Base-by-base conservation (phyloP, 352 stramenopile species). In the Phytophthora pluvialis region DNA sequence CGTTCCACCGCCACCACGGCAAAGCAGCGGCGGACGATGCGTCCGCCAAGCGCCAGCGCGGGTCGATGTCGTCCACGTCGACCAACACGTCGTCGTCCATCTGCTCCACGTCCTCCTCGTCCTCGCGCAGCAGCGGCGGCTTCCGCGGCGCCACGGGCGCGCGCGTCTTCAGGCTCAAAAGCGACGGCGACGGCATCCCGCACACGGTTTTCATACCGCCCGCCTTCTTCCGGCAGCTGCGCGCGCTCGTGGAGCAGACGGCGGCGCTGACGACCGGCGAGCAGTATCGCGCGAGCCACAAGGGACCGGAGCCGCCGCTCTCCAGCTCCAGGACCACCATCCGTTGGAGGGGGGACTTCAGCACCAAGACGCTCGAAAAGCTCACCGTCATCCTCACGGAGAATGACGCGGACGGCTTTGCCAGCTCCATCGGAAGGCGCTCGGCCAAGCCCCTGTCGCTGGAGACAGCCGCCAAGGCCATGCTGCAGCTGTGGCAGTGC, bases 401-500 rank as follows among this genome's bases (percentile, higher is more conserved):
- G 38, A 70, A 78, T 40, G 73, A 81, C 21, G 25, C 18, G 7
- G 69, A 81, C 50, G 58, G 61, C 6, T 72, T 77, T 45, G 45
- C 60, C 6, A 73, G 55, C 16, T 40, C 68, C 10, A 55, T 78
- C 16, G 56, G 69, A 16, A 59, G 62, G 62, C 71, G 76, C 11
- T 68, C 71, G 11, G 67, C 69, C 21, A 72, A 74, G 26, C 35
- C 61, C 5, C 49, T 87, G 38, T 56, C 77, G 3, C 28, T 87
- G 5, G 72, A 78, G 45, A 71, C 50, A 51, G 75, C 70, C 1
- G 61, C 66, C 11, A 75, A 82, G 35, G 66, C 75, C 26, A 71
- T 90, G 54, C 62, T 90, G 5, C 67, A 78, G 64, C 67, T 90
- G n/a, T 92, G 83, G 83, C 66, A 80, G 4, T 78, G 74, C 63